Conservation (phyloP, 2,329 filamentous ascomycete genomes). For the Drechslerella dactyloides region DNA sequence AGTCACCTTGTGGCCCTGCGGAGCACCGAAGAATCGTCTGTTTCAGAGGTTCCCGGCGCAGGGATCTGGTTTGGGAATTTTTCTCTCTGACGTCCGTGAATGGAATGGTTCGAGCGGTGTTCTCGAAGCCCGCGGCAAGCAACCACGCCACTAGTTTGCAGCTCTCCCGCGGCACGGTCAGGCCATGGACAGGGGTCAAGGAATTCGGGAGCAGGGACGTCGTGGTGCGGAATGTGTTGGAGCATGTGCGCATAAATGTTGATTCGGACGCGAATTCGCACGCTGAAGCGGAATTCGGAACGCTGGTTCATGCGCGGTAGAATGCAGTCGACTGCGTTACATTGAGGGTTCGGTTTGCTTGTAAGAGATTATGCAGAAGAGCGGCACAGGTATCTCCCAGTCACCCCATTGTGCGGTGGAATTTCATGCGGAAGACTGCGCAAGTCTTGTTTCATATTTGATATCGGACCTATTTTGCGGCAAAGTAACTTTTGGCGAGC, state of each 20-base stretch:
- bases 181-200: neutral
- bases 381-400: constrained; percentile 7
- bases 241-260: constrained; percentile 19
- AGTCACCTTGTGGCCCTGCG: too few relatives aligned
- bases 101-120: constrained; percentile 30
- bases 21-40: neutral
- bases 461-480: too few relatives aligned
- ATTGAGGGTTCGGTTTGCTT: constrained; percentile 5
- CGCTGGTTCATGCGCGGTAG: constrained; percentile 3
- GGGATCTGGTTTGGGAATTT: neutral
- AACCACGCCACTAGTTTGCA: constrained; percentile 5
- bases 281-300: constrained; percentile 27
- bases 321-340: constrained; percentile 8
- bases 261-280: constrained; percentile 21
- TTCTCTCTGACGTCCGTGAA: constrained; percentile 1
- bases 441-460: too few relatives aligned
- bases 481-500: too few relatives aligned
- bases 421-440: too few relatives aligned
- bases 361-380: constrained; percentile 21
- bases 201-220: constrained; percentile 20
- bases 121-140: constrained; percentile 11
- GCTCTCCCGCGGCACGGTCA: neutral
- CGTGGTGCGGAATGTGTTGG: constrained; percentile 43
- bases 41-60: neutral
- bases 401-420: neutral